These are phyloP conservation scores for Microbotryomycetes sp. DNA, from an alignment of 1,284 basidiomycete genomes.

Conservation along the genomic window DNA sequence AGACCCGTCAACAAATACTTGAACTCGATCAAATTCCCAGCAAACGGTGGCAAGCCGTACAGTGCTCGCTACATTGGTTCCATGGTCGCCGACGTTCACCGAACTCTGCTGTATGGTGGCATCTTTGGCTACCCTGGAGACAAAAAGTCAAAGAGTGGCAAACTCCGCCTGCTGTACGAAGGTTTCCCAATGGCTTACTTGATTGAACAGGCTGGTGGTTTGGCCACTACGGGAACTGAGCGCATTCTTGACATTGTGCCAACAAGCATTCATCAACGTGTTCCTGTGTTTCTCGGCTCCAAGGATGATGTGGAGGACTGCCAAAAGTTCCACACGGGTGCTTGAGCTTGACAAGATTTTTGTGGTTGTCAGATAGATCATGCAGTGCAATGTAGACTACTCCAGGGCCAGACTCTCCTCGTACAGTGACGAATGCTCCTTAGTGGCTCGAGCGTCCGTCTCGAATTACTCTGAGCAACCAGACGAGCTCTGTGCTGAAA, in stretches of 20 bases:
- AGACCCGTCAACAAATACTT: slow-evolving; percentile 75
- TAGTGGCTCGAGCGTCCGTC: too few relatives aligned
- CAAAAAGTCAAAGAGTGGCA: slow-evolving; percentile 94
- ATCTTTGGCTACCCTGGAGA: slow-evolving; percentile 97
- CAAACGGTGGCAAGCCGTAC: slow-evolving; percentile 55
- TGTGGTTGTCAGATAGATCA: too few relatives aligned
- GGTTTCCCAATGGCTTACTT: slow-evolving; percentile 99
- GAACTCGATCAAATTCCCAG: slow-evolving; percentile 88
- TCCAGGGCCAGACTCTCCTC: too few relatives aligned
- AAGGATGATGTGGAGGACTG: slow-evolving; percentile 90
- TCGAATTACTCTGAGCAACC: too few relatives aligned
- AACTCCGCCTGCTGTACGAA: slow-evolving; percentile 91
- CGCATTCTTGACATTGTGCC: slow-evolving; percentile 91
- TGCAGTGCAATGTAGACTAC: too few relatives aligned
- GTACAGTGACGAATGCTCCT: too few relatives aligned
- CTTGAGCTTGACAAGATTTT: not conserved
- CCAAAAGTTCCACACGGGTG: slow-evolving; percentile 68
- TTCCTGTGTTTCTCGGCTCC: slow-evolving; percentile 88
- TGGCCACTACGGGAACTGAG: slow-evolving; percentile 87
- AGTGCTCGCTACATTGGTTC: slow-evolving; percentile 85
- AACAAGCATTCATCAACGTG: slow-evolving; percentile 82
- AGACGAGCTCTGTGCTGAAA: too few relatives aligned
- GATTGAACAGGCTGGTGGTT: slow-evolving; percentile 89
- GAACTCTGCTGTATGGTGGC: slow-evolving; percentile 93
- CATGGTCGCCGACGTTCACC: slow-evolving; percentile 97